Base-by-base conservation (phyloP, 768 basidiomycete species). In the Serendipita indica region DNA sequence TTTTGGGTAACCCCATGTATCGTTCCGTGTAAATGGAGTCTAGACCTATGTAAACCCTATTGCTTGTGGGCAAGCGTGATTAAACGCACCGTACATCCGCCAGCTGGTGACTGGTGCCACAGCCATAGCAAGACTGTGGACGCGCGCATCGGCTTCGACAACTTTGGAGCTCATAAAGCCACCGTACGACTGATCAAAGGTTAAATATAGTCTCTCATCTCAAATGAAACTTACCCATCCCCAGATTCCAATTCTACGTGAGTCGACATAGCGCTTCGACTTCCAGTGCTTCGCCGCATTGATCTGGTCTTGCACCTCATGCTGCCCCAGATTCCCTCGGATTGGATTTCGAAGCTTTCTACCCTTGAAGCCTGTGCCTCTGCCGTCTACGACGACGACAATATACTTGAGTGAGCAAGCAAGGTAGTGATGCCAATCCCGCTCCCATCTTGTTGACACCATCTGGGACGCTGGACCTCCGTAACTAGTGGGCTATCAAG, bases 21-120 rank as follows among this genome's bases (percentile, higher is more conserved):
- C 96, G 83, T 65, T 99, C 96, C 1, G 96, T 99, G 69, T 98
- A 98, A 63, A 98, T 85, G 0, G 91, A 86, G 72, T 98, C 92
- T 87, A 64, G 56, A 62, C 18, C 32, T 3, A 37, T 22, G 58
- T 32, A 14, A 60, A 33, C n/a, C 10, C 49, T 22, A 41, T 16
- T 27, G 18, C n/a, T 30, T 18, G 34, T 63, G 27, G 62, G 10
- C 46, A 20, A 12, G 12, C 3, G 32, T 57, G 13, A 39, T 37
- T 57, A 56, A 62, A 63, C 77, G 68, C 66, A 85, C 84, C 85
- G 63, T 91, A 89, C 56, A 89, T 67, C 45, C 75, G 75, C 88
- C 90, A 93, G 64, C 86, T 88, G 2, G 86, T 88, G 49, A 94
- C 91, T 59, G 91, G 91, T 59, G 91, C 91, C 33, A 96, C 82